Evolutionary conservation across 352 stramenopile genomes (phyloP).

Genomic region (Phytophthora pluvialis): DNA sequence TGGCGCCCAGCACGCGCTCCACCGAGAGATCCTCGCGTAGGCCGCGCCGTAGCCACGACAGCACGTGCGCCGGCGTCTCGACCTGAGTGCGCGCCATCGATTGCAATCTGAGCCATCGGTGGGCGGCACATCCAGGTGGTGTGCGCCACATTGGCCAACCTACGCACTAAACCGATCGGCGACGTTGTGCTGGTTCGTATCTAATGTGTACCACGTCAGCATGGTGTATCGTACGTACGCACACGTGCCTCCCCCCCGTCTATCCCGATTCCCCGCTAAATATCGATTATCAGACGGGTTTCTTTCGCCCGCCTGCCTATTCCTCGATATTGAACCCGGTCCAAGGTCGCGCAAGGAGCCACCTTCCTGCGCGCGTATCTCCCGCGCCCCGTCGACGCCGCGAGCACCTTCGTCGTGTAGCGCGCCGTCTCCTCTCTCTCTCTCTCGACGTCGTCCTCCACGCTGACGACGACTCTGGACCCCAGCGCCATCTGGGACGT

Average conservation of each 20-base stretch:
- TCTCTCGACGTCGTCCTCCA: slow-evolving; percentile 17
- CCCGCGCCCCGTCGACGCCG: background rate
- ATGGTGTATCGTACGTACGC: background rate
- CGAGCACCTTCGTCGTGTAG: slow-evolving; percentile 19
- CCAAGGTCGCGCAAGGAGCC: background rate
- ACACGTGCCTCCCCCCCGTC: background rate
- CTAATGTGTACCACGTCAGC: background rate
- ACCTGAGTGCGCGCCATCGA: slow-evolving; percentile 18
- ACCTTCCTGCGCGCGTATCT: slow-evolving; percentile 13
- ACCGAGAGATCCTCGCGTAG: slow-evolving; percentile 38
- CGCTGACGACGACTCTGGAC: slow-evolving; percentile 25
- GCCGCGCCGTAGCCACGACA: slow-evolving; percentile 47
- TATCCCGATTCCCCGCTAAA: background rate
- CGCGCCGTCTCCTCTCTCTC: slow-evolving; percentile 6
- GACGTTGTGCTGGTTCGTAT: background rate
- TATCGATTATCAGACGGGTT: slow-evolving; percentile 11
- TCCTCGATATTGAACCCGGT: slow-evolving; percentile 19
- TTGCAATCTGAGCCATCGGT: slow-evolving; percentile 10
- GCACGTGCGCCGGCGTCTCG: slow-evolving; percentile 25
- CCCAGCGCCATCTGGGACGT: slow-evolving; percentile 30
- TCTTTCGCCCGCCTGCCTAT: slow-evolving; percentile 8
- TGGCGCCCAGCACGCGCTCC: slow-evolving; percentile 39
- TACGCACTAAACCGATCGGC: no score
- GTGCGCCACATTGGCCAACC: background rate
- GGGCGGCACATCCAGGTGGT: background rate